Evolutionary conservation across 83 land plant species (phyloP), one percentile per base, ranked within the genome.

Genomic region (Diphasiastrum complanatum): DNA sequence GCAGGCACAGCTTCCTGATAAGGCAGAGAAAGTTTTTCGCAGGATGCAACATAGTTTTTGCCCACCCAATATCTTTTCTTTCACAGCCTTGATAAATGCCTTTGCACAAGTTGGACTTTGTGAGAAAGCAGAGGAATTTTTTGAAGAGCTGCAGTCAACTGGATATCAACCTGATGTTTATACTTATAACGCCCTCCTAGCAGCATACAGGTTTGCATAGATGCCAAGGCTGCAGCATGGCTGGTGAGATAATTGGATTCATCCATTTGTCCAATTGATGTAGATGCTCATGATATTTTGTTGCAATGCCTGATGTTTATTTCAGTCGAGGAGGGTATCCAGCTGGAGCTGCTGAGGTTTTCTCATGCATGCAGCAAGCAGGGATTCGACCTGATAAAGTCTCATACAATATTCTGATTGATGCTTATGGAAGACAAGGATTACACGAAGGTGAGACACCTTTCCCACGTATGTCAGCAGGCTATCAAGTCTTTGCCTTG

Each of bases 351-450:
- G 74, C 77, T 34, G 92, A 86, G 47, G 79, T 91, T 34, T 91
- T 90, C 64, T 71, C 78, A 26, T 65, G 76, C 23, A 91, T 86
- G 85, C 67, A 71, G 51, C 74, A 79, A 64, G 80, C 75, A 81
- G 89, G 93, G 12, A 78, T 79, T 68, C 81, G 73, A 58, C 81
- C 89, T 36, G 97, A 91, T 61, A 74, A 75, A 72, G 89, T 92
- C 41, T 91, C 97, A 6, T 86, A 78, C 51, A 87, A 91, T 60
- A 91, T 91, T 26, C 65, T 91, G 78, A 78, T 91, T 10, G 88
- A 91, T 79, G 97, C 97, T 38, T 86, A 72, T 72, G 92, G 89
- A 20, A 75, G 89, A 68, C 84, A 86, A 45, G 97, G 93, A 48
- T 77, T 86, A 53, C 65, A 68, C 64, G 78, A 80, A 28, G 78